These are phyloP conservation scores for Nannochloris sp. DNA, from an alignment of 139 green algal genomes.

Conservation along the genomic window DNA sequence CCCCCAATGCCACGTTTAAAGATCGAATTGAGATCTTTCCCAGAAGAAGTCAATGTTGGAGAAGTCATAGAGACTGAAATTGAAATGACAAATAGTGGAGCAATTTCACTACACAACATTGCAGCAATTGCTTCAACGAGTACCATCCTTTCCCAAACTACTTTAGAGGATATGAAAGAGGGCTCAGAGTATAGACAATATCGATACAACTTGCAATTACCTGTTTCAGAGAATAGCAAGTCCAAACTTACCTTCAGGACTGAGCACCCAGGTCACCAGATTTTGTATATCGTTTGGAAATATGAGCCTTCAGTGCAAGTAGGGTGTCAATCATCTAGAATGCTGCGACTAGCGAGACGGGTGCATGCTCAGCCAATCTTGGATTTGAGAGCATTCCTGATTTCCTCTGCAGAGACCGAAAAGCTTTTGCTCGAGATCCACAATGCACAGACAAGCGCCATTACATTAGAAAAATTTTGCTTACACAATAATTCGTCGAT, in stretches of 20 bases:
- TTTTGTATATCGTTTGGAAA: not conserved
- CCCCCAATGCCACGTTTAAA: constrained; percentile 53
- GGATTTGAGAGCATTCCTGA: not conserved
- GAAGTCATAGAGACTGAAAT: constrained; percentile 26
- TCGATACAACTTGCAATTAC: not conserved
- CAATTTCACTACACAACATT: constrained; percentile 20
- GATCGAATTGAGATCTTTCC: constrained; percentile 23
- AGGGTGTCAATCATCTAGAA: not conserved
- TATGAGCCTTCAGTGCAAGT: not conserved
- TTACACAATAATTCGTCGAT: no score
- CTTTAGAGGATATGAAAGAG: not conserved
- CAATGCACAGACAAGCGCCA: no score
- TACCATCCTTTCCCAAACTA: not conserved
- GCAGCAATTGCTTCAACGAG: not conserved
- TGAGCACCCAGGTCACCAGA: not conserved
- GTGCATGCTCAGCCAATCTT: not conserved
- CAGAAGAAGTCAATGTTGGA: constrained; percentile 24
- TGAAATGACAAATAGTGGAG: constrained; percentile 30
- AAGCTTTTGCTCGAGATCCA: not conserved
- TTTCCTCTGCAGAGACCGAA: not conserved
- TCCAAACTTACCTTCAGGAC: not conserved
- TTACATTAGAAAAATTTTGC: no score
- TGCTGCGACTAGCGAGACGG: not conserved
- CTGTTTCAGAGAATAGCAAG: not conserved
- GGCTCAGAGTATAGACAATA: not conserved